Conservation (phyloP, 495 filamentous ascomycete species). For the Aspergillus sparsus region DNA sequence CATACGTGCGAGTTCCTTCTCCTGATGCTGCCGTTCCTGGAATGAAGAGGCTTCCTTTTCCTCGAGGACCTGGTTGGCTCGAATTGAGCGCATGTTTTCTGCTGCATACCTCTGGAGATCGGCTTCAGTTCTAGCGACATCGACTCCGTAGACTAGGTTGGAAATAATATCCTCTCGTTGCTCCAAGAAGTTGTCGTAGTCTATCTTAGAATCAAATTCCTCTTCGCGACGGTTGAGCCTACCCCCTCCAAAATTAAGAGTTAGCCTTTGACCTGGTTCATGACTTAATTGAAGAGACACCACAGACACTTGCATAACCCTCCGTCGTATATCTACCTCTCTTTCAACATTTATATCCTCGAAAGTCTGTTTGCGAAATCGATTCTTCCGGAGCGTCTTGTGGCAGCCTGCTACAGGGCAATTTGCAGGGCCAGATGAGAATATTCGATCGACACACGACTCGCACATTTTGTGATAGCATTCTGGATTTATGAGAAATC, state of each 20-base stretch:
- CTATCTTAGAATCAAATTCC: slow-evolving; percentile 79
- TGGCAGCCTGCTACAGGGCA: slow-evolving; percentile 88
- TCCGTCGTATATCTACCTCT: slow-evolving; percentile 86
- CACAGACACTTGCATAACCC: slow-evolving; percentile 69
- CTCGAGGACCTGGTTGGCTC: slow-evolving; percentile 55
- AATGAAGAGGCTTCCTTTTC: slow-evolving; percentile 55
- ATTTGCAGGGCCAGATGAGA: slow-evolving; percentile 82
- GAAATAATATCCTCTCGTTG: slow-evolving; percentile 88
- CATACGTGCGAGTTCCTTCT: slow-evolving; percentile 64
- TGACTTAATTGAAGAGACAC: not conserved
- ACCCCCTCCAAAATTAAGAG: not conserved
- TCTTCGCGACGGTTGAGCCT: slow-evolving; percentile 85
- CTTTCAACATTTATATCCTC: slow-evolving; percentile 86
- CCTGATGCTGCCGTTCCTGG: slow-evolving; percentile 62
- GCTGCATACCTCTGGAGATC: slow-evolving; percentile 66
- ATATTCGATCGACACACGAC: slow-evolving; percentile 91
- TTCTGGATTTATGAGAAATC: slow-evolving; percentile 93
- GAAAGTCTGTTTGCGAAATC: slow-evolving; percentile 87
- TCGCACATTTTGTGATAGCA: slow-evolving; percentile 99
- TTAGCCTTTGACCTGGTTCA: slow-evolving; percentile 4
- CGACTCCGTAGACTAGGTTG: slow-evolving; percentile 74
- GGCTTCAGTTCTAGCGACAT: slow-evolving; percentile 68
- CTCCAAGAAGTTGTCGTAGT: slow-evolving; percentile 94
- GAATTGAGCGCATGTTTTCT: slow-evolving; percentile 63
- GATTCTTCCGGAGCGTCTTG: slow-evolving; percentile 77